A percentile compares a stretch with the other conserved stretches of the same genome.
Evolutionary conservation across 192 early-diverging fungal species (phyloP).

Genomic region (Coemansia sp.): DNA sequence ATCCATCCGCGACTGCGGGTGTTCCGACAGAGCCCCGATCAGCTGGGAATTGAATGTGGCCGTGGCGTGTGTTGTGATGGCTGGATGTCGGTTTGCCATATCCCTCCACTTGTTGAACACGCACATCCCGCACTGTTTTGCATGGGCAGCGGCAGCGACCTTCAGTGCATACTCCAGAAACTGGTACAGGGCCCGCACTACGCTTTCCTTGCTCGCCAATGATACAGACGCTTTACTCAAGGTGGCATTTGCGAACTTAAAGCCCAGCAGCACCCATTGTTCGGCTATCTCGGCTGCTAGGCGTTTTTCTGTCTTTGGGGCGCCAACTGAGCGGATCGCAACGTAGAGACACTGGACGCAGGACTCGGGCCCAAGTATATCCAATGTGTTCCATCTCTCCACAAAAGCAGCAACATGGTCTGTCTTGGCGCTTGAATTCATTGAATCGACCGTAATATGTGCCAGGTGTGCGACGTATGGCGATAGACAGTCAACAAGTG

Average conservation of each 20-base stretch:
- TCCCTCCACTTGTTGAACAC: slow-evolving; percentile 8
- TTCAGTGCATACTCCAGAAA: neutral
- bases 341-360: slow-evolving; percentile 1
- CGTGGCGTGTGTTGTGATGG: neutral
- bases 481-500: slow-evolving; percentile 10
- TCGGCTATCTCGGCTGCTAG: neutral
- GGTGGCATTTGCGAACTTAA: neutral
- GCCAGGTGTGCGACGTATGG: slow-evolving; percentile 28
- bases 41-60: slow-evolving; percentile 14
- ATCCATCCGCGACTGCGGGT: neutral
- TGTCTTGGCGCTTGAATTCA: neutral
- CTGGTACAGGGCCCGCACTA: slow-evolving; percentile 1
- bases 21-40: slow-evolving; percentile 1
- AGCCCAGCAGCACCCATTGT: slow-evolving; percentile 1
- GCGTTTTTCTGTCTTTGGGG: neutral
- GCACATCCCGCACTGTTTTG: slow-evolving; percentile 2
- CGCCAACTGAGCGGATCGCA: neutral
- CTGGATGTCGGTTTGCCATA: neutral
- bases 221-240: neutral
- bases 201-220: neutral
- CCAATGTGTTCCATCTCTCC: neutral
- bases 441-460: neutral
- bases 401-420: neutral
- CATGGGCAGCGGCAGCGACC: neutral
- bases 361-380: neutral